Percentiles rank a stretch among this genome's conserved stretches.
Evolutionary conservation across 768 basidiomycete genomes (phyloP).

Genomic region (Pleurotus djamor): DNA sequence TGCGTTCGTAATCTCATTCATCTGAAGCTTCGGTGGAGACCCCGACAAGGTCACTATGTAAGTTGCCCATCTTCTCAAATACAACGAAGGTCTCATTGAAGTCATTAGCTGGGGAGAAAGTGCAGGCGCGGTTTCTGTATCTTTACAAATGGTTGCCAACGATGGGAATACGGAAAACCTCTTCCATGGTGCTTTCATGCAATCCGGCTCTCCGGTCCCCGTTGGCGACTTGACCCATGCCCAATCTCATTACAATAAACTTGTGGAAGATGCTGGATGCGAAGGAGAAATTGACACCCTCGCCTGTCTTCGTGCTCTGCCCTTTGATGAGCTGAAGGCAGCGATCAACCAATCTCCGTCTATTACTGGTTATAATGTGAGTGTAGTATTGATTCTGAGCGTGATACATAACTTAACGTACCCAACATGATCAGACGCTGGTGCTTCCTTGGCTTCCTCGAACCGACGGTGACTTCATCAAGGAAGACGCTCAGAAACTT

Average conservation of each 20-base stretch:
- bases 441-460: slow-evolving; percentile 48
- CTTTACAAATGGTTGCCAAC: slow-evolving; percentile 48
- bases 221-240: slow-evolving; percentile 41
- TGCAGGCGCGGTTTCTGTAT: slow-evolving; percentile 54
- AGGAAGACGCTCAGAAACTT: slow-evolving; percentile 36
- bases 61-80: background rate
- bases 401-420: background rate
- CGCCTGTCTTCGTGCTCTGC: slow-evolving; percentile 37
- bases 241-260: slow-evolving; percentile 42
- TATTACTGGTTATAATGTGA: slow-evolving; percentile 41
- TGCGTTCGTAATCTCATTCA: background rate
- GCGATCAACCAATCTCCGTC: slow-evolving; percentile 41
- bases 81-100: background rate
- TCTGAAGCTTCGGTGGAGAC: slow-evolving; percentile 54
- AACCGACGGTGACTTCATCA: slow-evolving; percentile 47
- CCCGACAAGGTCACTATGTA: slow-evolving; percentile 49
- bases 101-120: slow-evolving; percentile 43
- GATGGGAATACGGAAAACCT: slow-evolving; percentile 41
- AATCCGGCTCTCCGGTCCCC: slow-evolving; percentile 46
- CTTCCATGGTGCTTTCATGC: slow-evolving; percentile 51
- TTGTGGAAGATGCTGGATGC: slow-evolving; percentile 41
- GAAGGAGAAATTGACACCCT: slow-evolving; percentile 36
- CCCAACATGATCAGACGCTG: slow-evolving; percentile 26
- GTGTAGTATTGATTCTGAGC: background rate
- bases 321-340: slow-evolving; percentile 33